Conservation (phyloP, 1,284 basidiomycete genomes). For the Apiotrichum brassicae region DNA sequence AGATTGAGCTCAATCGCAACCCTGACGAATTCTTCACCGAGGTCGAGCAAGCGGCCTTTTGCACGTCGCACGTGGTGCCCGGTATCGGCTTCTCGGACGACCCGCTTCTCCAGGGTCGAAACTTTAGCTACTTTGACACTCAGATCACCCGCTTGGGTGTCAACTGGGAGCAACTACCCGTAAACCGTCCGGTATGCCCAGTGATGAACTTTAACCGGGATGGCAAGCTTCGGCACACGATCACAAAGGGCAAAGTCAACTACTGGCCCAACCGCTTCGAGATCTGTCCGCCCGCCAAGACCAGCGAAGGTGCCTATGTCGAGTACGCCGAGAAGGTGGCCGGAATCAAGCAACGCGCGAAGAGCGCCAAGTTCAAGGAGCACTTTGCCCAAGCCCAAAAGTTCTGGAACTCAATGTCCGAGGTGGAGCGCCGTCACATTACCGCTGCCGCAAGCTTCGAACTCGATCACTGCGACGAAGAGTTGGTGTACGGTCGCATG, state of each 20-base stretch:
- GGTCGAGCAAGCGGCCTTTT: constrained; percentile 73
- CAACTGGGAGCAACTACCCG: constrained; percentile 57
- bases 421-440: constrained; percentile 62
- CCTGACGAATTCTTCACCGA: constrained; percentile 68
- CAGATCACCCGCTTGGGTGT: constrained; percentile 66
- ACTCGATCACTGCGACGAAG: constrained; percentile 69
- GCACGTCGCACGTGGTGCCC: constrained; percentile 71
- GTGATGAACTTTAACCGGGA: constrained; percentile 67
- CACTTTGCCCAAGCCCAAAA: constrained; percentile 50
- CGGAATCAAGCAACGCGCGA: constrained; percentile 63
- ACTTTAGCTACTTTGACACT: constrained; percentile 78
- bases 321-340: constrained; percentile 47
- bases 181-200: constrained; percentile 75
- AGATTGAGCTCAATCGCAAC: constrained; percentile 60
- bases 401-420: constrained; percentile 66
- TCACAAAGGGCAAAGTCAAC: constrained; percentile 51
- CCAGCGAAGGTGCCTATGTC: constrained; percentile 55
- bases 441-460: constrained; percentile 66
- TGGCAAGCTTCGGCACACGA: constrained; percentile 52
- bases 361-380: constrained; percentile 63
- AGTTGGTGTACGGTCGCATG: constrained; percentile 60
- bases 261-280: constrained; percentile 58
- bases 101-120: constrained; percentile 72
- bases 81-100: constrained; percentile 75
- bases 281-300: constrained; percentile 41